Evolutionary conservation across 306 rosid species (phyloP).

Genomic region (Aeschynomene evenia): DNA sequence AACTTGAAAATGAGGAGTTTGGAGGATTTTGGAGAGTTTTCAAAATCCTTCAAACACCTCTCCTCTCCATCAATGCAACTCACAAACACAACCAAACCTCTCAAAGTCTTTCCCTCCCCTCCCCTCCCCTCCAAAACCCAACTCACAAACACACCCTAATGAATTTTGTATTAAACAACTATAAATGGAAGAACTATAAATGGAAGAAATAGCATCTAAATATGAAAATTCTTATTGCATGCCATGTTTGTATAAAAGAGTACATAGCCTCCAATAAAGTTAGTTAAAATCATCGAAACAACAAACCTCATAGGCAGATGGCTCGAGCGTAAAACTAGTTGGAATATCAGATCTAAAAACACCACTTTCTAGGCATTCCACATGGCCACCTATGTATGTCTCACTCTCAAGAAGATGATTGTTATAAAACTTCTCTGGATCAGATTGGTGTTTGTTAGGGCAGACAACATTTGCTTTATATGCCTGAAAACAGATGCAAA

Average conservation of each 20-base stretch:
- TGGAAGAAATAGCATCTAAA: neutral
- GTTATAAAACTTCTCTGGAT: conserved; percentile 76
- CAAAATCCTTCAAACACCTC: no score
- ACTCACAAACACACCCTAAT: no score
- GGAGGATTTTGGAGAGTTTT: no score
- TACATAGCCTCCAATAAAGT: conserved; percentile 25
- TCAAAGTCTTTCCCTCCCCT: no score
- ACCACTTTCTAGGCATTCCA: conserved; percentile 98
- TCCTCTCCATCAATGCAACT: no score
- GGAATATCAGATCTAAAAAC: conserved; percentile 97
- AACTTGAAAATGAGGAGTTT: no score
- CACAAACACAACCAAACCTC: no score
- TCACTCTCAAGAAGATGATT: conserved; percentile 94
- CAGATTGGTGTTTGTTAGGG: conserved; percentile 95
- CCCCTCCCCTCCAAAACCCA: no score
- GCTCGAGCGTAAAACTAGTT: conserved; percentile 75
- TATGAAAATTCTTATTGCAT: neutral
- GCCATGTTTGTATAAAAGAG: conserved; percentile 18
- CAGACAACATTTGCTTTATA: conserved; percentile 89
- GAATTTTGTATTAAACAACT: no score
- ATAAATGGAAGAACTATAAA: neutral
- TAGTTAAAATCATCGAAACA: conserved; percentile 26
- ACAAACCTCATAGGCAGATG: conserved; percentile 84
- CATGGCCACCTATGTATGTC: conserved; percentile 98
- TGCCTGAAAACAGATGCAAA: conserved; percentile 61